These are phyloP conservation scores for Bryopsis sp. DNA, from an alignment of 139 green algal genomes.

Conservation along the genomic window DNA sequence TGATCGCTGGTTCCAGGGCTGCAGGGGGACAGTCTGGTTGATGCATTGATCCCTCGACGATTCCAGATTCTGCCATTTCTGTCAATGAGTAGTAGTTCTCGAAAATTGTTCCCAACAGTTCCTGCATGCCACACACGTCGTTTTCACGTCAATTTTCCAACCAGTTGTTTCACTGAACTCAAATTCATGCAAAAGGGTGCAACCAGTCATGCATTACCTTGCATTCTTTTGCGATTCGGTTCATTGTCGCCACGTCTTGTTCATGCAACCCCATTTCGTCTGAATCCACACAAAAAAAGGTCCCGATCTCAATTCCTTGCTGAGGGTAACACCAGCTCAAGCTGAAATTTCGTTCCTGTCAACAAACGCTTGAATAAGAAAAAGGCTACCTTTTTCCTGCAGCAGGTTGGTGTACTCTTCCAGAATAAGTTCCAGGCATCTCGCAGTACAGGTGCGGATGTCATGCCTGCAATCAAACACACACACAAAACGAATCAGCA, in stretches of 20 bases:
- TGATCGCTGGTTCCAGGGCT: conserved; percentile 5
- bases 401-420: neutral
- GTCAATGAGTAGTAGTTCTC: conserved; percentile 16
- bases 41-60: neutral
- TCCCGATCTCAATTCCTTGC: neutral
- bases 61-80: conserved; percentile 7
- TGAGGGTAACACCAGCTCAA: neutral
- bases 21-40: neutral
- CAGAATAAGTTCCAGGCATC: neutral
- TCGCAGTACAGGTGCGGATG: conserved; percentile 3
- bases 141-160: neutral
- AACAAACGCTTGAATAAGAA: neutral
- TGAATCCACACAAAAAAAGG: neutral
- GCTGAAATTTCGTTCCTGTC: neutral
- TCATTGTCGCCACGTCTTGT: neutral
- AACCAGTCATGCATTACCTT: neutral
- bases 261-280: neutral
- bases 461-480: conserved; percentile 1
- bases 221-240: neutral
- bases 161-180: neutral
- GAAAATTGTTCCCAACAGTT: neutral
- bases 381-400: conserved; percentile 4
- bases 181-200: neutral
- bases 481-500: neutral
- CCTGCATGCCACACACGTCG: neutral